phyloP scores from a whole-genome alignment of 441 rosid species.

The Pelargonium cotyledonis region DNA sequence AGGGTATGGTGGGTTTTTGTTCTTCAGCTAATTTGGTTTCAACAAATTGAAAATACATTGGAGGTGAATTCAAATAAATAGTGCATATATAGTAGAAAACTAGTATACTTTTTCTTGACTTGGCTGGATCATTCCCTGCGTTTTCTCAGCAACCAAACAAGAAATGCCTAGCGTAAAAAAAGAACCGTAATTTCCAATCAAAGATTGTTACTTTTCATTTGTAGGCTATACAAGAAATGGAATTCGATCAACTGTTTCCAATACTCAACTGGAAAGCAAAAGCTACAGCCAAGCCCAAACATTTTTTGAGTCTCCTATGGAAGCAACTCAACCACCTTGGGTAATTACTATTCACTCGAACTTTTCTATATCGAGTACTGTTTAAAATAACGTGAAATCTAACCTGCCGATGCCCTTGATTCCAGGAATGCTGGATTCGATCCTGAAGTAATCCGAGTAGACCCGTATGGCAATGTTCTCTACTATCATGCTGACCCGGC shows the following conservation, averaged over 20 bases:
- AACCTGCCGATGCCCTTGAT: conserved; percentile 6
- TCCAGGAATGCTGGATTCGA: conserved; percentile 94
- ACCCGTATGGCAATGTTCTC: conserved; percentile 78
- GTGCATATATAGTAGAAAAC: neutral
- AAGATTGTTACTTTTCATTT: neutral
- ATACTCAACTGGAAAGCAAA: conserved; percentile 59
- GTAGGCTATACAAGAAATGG: conserved; percentile 44
- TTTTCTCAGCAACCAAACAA: neutral
- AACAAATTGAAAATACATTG: neutral
- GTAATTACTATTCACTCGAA: conserved; percentile 29
- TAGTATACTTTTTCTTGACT: neutral
- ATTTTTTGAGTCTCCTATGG: conserved; percentile 65
- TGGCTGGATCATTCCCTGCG: neutral
- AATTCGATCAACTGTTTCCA: conserved; percentile 57
- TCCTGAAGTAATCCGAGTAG: conserved; percentile 77
- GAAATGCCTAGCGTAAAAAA: neutral
- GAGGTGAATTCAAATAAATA: neutral
- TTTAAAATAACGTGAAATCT: neutral
- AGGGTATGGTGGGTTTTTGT: neutral
- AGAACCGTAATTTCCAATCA: too few species aligned
- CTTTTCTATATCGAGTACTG: neutral
- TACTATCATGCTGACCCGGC: conserved; percentile 85
- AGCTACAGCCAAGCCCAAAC: conserved; percentile 58
- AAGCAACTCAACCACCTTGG: conserved; percentile 85
- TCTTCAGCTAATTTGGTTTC: neutral